Conservation (phyloP, 257 asterid genomes). For the Rhazya stricta region DNA sequence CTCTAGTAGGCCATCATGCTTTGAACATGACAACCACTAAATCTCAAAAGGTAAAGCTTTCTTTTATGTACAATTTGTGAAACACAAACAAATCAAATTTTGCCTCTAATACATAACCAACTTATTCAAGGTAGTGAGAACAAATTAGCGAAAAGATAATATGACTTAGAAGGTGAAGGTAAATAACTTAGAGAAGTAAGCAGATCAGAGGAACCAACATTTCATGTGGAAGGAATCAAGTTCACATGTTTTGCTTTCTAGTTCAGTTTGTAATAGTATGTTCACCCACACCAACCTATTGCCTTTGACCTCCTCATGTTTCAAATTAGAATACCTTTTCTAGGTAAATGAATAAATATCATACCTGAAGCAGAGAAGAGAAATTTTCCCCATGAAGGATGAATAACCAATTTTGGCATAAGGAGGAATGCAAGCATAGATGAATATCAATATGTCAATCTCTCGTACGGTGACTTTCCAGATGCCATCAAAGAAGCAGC, state of each 20-base stretch:
- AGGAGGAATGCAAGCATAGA: conserved; percentile 77
- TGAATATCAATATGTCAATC: conserved; percentile 94
- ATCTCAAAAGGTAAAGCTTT: background rate
- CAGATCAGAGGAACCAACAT: background rate
- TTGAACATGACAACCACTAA: background rate
- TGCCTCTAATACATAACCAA: background rate
- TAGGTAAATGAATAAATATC: background rate
- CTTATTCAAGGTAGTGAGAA: background rate
- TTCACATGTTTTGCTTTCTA: background rate
- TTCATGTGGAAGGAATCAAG: background rate
- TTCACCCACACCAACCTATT: background rate
- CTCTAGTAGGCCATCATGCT: background rate
- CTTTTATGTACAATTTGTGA: background rate
- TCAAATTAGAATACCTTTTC: background rate
- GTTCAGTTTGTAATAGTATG: background rate
- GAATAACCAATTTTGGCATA: conserved; percentile 70
- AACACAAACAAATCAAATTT: background rate
- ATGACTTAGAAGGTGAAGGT: background rate
- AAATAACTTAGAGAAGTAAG: background rate
- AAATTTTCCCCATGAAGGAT: conserved; percentile 84
- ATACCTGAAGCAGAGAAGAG: conserved; percentile 79
- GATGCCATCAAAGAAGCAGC: conserved; percentile 75
- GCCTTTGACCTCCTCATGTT: background rate
- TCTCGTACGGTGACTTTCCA: conserved; percentile 74
- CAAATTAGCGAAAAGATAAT: background rate